phyloP scores from a whole-genome alignment of 2,329 filamentous ascomycete genomes.

The Sarocladiaceae sp. region DNA sequence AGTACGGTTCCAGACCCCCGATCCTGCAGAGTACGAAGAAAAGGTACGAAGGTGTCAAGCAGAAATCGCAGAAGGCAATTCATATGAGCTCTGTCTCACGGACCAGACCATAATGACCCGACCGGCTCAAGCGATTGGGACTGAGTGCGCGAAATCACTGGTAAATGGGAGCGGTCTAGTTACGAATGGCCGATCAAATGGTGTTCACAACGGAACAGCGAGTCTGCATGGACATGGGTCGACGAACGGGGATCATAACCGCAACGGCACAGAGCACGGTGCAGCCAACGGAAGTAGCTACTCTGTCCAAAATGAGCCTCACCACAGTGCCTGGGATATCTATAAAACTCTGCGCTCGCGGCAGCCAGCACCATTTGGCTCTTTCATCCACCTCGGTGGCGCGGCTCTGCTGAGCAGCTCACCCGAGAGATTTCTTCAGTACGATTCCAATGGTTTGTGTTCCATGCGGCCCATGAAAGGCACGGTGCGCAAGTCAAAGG shows the following conservation, averaged over 20 bases:
- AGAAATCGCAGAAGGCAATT: conserved; percentile 13
- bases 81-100: conserved; percentile 16
- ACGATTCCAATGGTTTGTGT: conserved; percentile 41
- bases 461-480: conserved; percentile 73
- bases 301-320: too few species aligned
- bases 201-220: neutral
- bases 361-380: conserved; percentile 41
- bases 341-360: conserved; percentile 14
- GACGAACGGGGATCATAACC: too few species aligned
- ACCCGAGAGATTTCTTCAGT: conserved; percentile 62
- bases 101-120: conserved; percentile 42
- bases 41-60: conserved; percentile 14
- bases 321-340: conserved; percentile 31
- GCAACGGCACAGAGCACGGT: too few species aligned
- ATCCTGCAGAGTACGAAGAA: conserved; percentile 19
- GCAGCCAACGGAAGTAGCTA: too few species aligned
- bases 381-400: conserved; percentile 53
- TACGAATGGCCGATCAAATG: too few species aligned
- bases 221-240: neutral
- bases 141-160: too few species aligned
- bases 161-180: too few species aligned
- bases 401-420: conserved; percentile 47
- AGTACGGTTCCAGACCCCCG: conserved; percentile 31
- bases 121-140: too few species aligned
- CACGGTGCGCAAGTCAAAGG: conserved; percentile 54